Evolutionary conservation across 345 rosid species (phyloP).

Genomic region (Hibiscus trionum): DNA sequence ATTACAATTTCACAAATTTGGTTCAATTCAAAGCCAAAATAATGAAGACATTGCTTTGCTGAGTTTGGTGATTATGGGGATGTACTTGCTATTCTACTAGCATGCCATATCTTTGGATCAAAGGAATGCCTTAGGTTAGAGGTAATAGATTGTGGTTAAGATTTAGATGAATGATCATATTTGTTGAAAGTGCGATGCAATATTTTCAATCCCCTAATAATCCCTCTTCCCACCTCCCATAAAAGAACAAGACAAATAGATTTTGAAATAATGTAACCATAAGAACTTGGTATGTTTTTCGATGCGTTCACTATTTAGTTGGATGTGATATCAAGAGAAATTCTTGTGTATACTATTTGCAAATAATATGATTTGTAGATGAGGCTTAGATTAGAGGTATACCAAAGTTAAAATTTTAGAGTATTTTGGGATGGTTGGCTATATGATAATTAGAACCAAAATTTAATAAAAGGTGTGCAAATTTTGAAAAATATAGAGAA

Average conservation of each 20-base stretch:
- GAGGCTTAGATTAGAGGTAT: neutral
- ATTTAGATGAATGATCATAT: neutral
- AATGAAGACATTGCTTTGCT: neutral
- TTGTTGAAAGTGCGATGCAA: neutral
- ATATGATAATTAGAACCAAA: neutral
- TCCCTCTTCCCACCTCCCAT: neutral
- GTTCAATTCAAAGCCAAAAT: neutral
- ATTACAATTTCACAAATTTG: neutral
- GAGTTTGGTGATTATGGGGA: neutral
- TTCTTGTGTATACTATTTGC: neutral
- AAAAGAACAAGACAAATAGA: neutral
- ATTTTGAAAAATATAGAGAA: neutral
- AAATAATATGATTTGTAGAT: neutral
- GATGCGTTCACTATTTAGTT: neutral
- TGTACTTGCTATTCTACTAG: neutral
- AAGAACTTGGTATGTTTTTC: too few relatives aligned
- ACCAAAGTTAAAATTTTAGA: neutral
- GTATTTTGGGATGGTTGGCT: neutral
- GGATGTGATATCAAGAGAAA: neutral
- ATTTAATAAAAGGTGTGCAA: neutral
- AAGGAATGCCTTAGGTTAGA: neutral
- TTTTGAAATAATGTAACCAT: neutral
- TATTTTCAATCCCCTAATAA: neutral
- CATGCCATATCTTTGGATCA: neutral
- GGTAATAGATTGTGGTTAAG: neutral